Evolutionary conservation across 2,329 filamentous ascomycete genomes (phyloP).

Genomic region (Alternaria atra): DNA sequence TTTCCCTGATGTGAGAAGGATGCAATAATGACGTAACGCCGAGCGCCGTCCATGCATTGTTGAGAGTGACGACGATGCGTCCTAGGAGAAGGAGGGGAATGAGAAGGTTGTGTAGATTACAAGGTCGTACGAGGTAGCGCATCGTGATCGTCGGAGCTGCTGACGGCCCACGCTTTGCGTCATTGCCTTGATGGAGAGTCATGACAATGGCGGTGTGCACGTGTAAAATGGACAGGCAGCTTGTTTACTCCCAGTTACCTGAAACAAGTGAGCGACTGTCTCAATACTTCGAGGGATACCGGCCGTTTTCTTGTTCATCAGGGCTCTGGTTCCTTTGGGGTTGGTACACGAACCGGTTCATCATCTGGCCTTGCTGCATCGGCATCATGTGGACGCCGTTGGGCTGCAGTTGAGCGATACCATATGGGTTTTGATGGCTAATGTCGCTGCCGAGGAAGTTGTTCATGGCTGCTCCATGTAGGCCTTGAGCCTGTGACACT

Average conservation of each 20-base stretch:
- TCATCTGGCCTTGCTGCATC: conserved; percentile 51
- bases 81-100: conserved; percentile 29
- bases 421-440: conserved; percentile 59
- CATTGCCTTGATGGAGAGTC: conserved; percentile 11
- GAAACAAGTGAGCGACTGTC: conserved; percentile 40
- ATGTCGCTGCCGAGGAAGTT: conserved; percentile 58
- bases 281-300: conserved; percentile 35
- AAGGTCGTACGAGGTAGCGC: conserved; percentile 31
- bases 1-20: conserved; percentile 25
- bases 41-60: conserved; percentile 42
- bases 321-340: conserved; percentile 30
- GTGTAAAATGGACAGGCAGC: conserved; percentile 19
- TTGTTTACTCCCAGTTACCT: conserved; percentile 40
- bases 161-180: conserved; percentile 11
- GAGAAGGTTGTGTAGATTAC: conserved; percentile 41
- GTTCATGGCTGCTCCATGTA: conserved; percentile 63
- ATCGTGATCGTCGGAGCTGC: conserved; percentile 19
- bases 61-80: conserved; percentile 31
- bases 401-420: conserved; percentile 56
- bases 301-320: conserved; percentile 40
- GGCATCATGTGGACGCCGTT: conserved; percentile 55
- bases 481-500: conserved; percentile 84
- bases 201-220: conserved; percentile 18
- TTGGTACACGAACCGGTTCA: conserved; percentile 50
- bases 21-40: conserved; percentile 39